Evolutionary conservation across 2,329 filamentous ascomycete genomes (phyloP).

Genomic region (Botrytis porri): DNA sequence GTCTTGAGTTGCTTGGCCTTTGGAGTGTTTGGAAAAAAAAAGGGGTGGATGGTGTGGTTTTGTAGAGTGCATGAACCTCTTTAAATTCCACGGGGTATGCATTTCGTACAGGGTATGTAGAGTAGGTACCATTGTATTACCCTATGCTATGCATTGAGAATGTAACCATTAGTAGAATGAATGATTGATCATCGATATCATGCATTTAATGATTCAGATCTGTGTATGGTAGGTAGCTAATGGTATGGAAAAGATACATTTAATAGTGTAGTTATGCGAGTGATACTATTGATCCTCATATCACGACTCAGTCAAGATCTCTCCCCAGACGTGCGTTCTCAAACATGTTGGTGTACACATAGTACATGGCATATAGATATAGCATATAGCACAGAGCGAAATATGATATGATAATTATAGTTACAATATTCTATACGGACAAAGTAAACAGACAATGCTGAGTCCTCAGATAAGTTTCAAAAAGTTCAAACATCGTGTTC

Average conservation of each 20-base stretch:
- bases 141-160: background rate
- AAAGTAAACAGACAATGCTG: background rate
- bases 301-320: background rate
- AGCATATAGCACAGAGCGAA: background rate
- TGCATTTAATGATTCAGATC: background rate
- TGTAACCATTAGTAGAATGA: background rate
- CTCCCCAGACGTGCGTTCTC: background rate
- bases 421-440: background rate
- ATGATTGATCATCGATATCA: background rate
- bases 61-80: constrained; percentile 1
- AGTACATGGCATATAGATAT: background rate
- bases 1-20: background rate
- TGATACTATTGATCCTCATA: background rate
- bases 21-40: background rate
- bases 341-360: background rate
- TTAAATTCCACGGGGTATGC: background rate
- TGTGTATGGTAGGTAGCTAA: too few relatives aligned
- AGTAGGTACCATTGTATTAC: too few relatives aligned
- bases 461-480: background rate
- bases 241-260: background rate
- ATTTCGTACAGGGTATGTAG: background rate
- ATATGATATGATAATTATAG: background rate
- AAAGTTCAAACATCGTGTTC: background rate
- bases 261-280: background rate
- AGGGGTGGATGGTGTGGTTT: background rate